Evolutionary conservation across 2,329 filamentous ascomycete genomes (phyloP), one percentile per base, ranked within the genome.

Genomic region (Chaetomiaceae sp.): DNA sequence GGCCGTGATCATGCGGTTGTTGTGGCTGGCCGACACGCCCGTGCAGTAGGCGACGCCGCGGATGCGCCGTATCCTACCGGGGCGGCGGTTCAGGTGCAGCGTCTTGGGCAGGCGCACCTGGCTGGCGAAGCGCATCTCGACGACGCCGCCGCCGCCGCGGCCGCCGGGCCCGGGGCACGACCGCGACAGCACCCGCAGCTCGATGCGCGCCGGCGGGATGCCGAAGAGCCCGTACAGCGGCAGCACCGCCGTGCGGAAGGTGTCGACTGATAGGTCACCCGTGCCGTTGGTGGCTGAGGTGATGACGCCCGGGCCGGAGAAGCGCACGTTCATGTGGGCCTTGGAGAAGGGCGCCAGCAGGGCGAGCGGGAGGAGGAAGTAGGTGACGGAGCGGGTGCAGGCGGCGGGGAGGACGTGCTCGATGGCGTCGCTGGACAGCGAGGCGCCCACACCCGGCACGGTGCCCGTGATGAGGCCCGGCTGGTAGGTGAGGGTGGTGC

Each of bases 101-200:
- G 93, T 99, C 74, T 95, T 96, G 10, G 93, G 93, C 45, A 97
- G 74, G 33, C 92, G 83, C 12, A 99, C 86, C 70, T 99, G 93
- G 67, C 92, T 91, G 17, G 88, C 90, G 65, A 97, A 97, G 7
- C 91, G 79, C 52, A 99, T 73, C 69, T 96, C 91, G n/a, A 99
- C 92, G 49, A 95, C 81, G 37, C 93, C 93, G 37, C 89, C 90
- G 34, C 92, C 93, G 23, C 89, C 89, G 53, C 79, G 79, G 2
- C 89, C 91, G 40, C 81, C 80, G 0, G 80, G 76, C 0, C 88
- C 88, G 0, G 86, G 79, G 65, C 90, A 93, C 13, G 88, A 92
- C 53, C 93, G 76, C 62, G 79, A 83, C 54, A 96, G 71, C 5
- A 97, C 85, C 27, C 90, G 76, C 40, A 99, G 71, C 70, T 97